Base-by-base conservation (phyloP, 2,329 filamentous ascomycete genomes). In the Hypomyces rosellus region DNA sequence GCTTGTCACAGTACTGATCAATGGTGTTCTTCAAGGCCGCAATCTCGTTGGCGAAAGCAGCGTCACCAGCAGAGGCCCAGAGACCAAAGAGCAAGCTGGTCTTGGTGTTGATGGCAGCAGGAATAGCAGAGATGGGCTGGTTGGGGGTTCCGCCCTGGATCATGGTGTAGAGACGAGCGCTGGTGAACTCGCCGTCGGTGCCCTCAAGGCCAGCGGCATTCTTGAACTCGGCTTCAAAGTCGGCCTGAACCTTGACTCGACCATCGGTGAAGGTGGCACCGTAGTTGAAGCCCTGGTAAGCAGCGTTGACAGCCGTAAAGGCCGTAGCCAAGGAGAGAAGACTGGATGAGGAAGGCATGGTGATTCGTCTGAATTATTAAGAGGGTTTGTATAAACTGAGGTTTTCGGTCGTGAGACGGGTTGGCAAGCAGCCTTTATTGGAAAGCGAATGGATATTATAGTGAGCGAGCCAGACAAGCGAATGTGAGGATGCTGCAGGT, bases 11-110 rank as follows among this genome's bases (percentile, higher is more conserved):
- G 65, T 89, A 90, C 62, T 82, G 74, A 45, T 69, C 57, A 57
- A 91, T 85, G 57, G 89, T 87, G 40, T 74, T 70, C 65, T 80
- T 79, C 45, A 96, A 76, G 13, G 89, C 89, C 3, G 74, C 65
- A 44, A 95, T 71, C 71, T 96, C 89, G 64, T 89, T 87, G 65
- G 77, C 70, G 66, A 95, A 84, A 18, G 65, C 66, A 5, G 69
- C 74, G 49, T 79, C 72, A 45, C 84, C 84, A 38, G 75, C 86
- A 0, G 88, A 92, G 9, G 82, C 81, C 90, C 90, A 96, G 46
- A 96, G 73, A 58, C 89, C 89, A 12, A 96, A 81, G 11, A 96
- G 78, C 22, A 96, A 78, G 40, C 78, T 77, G 2, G 88, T 95
- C 60, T 89, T 79, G 61, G 88, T 88, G 59, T 77, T 79, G 68